Evolutionary conservation across 1,284 basidiomycete species (phyloP), one percentile per base, ranked within the genome.

Genomic region (Kalmanozyma brasiliensis): DNA sequence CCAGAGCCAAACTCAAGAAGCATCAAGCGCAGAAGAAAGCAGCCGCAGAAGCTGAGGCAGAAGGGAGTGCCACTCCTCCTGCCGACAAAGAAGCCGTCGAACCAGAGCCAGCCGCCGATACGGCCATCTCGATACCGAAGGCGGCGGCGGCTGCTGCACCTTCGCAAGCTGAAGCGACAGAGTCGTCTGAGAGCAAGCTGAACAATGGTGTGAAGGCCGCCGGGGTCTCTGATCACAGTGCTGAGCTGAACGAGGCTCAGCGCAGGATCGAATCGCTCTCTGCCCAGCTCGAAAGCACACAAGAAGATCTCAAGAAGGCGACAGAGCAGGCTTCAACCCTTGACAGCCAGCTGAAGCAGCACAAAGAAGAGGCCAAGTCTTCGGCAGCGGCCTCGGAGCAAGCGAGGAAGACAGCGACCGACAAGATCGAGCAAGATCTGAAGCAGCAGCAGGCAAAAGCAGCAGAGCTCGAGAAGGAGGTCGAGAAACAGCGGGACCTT

Each of bases 1-100:
- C 73, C 10, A 42, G 66, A 19, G 52, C 63, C 14, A 68, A 75
- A 47, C 49, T 75, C 49, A 75, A 75, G 34, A 75, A 75, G 59
- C 73, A 68, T 37, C 69, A 73, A 36, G 73, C 73, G 1, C 65
- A 72, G 51, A 72, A 72, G 57, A 65, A 65, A 33, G 69, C 68
- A 4, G 67, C 67, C 19, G 72, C 66, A 16, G 66, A 69, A 20
- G 67, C 66, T 2, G 52, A 51, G 17, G 61, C 64, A 11, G 52
- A 30, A 10, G 46, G 43, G 19, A 34, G 48, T 22, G 40, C 52
- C 16, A 41, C 19, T 24, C 33, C 4, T n/a, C 24, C 36, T 20
- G 17, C 51, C 19, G 57, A 56, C 41, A 56, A 57, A n/a, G 58
- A 44, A 14, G 49, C 49, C 23, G 62, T 35, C 1, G 32, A 49